Percentiles rank a stretch among this genome's conserved stretches.
phyloP scores from a whole-genome alignment of 352 stramenopile species.

The Globisporangium solare region DNA sequence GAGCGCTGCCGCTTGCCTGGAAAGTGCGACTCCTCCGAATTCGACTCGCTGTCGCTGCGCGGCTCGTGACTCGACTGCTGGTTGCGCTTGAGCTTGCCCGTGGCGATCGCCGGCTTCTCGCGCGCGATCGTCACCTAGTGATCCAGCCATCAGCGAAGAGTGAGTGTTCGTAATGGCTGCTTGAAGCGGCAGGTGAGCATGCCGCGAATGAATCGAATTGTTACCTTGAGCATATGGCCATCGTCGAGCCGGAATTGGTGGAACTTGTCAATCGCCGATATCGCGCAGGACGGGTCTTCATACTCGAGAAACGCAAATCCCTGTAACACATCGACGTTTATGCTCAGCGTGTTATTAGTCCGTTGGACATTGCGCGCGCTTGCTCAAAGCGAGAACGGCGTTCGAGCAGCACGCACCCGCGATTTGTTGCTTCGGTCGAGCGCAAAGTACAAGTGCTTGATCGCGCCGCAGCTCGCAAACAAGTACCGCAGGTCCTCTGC shows the following conservation, averaged over 20 bases:
- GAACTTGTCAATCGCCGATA: conserved; percentile 52
- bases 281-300: conserved; percentile 39
- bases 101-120: conserved; percentile 43
- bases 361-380: too few relatives aligned
- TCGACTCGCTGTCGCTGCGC: conserved; percentile 9
- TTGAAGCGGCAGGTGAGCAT: neutral
- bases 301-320: conserved; percentile 82
- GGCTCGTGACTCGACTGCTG: conserved; percentile 33
- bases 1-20: conserved; percentile 64
- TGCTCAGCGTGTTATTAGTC: too few relatives aligned
- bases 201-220: too few relatives aligned
- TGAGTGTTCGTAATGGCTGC: too few relatives aligned
- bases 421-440: conserved; percentile 79
- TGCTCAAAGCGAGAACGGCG: too few relatives aligned
- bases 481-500: conserved; percentile 57
- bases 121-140: conserved; percentile 52
- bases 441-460: conserved; percentile 65
- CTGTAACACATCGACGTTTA: conserved; percentile 17
- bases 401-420: conserved; percentile 25
- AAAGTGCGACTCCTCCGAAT: conserved; percentile 21
- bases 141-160: too few relatives aligned
- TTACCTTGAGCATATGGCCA: conserved; percentile 74
- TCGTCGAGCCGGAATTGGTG: conserved; percentile 59
- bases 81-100: conserved; percentile 64
- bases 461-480: conserved; percentile 51